phyloP scores from a whole-genome alignment of 1,284 basidiomycete genomes.

The Prillingera fragicola region DNA sequence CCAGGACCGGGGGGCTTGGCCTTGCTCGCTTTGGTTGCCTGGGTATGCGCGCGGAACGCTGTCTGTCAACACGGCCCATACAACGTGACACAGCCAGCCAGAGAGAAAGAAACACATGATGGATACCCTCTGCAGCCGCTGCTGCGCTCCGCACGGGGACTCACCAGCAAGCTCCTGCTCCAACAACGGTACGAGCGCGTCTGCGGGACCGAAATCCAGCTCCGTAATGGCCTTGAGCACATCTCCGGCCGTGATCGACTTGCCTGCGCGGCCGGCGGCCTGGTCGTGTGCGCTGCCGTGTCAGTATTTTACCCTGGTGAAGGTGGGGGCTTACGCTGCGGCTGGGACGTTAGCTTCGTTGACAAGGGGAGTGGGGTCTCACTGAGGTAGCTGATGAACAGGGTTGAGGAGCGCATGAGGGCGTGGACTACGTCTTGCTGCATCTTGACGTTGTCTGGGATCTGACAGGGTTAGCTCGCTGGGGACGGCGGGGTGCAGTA shows the following conservation, averaged over 20 bases:
- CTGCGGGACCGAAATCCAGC: conserved; percentile 60
- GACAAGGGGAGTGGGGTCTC: conserved; percentile 28
- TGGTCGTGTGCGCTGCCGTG: conserved; percentile 72
- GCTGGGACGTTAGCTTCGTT: conserved; percentile 6
- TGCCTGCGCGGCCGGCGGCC: conserved; percentile 74
- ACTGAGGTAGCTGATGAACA: conserved; percentile 88
- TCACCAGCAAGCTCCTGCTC: conserved; percentile 67
- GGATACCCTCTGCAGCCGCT: neutral
- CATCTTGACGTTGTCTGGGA: conserved; percentile 76
- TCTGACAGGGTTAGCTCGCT: too few species aligned
- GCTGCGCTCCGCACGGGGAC: conserved; percentile 21
- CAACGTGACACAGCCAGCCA: neutral
- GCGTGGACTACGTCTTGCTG: conserved; percentile 80
- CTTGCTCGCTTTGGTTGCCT: conserved; percentile 32
- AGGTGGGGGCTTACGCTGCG: neutral
- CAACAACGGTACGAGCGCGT: conserved; percentile 63
- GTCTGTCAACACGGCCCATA: conserved; percentile 1
- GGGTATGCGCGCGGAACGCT: conserved; percentile 35
- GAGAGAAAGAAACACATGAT: conserved; percentile 5
- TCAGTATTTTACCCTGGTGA: conserved; percentile 53
- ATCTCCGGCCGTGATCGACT: conserved; percentile 79
- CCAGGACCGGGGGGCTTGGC: conserved; percentile 26
- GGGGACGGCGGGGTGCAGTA: too few species aligned
- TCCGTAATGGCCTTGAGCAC: conserved; percentile 77
- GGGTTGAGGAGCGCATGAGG: conserved; percentile 74